phyloP scores from a whole-genome alignment of 1,139 yeast species.

The Diutina mesorugosa region DNA sequence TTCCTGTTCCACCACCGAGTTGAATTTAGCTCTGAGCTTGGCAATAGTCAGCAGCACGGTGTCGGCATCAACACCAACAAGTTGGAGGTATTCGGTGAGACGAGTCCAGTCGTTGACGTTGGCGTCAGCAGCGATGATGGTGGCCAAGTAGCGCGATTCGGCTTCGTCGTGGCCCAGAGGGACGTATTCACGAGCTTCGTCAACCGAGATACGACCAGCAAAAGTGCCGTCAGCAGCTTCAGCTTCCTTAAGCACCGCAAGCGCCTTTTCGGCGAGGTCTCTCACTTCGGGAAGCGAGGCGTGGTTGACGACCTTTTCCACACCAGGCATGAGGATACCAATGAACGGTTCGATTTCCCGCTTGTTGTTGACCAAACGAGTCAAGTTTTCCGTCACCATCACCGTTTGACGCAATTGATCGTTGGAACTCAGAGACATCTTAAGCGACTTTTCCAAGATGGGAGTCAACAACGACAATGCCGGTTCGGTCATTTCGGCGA shows the following conservation, averaged over 20 bases:
- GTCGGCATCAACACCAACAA: conserved; percentile 23
- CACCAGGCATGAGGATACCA: conserved; percentile 81
- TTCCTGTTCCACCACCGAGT: conserved; percentile 41
- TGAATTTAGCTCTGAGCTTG: conserved; percentile 39
- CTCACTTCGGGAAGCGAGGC: conserved; percentile 97
- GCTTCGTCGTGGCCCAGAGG: conserved; percentile 20
- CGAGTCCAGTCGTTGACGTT: conserved; percentile 88
- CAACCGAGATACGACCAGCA: conserved; percentile 58
- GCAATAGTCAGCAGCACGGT: conserved; percentile 24
- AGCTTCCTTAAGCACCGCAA: conserved; percentile 70
- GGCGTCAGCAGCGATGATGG: conserved; percentile 56
- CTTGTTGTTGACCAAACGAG: conserved; percentile 89
- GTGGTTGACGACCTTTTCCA: conserved; percentile 73
- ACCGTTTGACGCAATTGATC: conserved; percentile 96
- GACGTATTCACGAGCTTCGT: conserved; percentile 39
- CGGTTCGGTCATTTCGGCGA: conserved; percentile 97
- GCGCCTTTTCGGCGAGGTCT: conserved; percentile 81
- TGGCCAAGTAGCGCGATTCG: conserved; percentile 37
- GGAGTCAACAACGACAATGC: conserved; percentile 86
- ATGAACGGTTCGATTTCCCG: conserved; percentile 81
- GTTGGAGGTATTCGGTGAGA: conserved; percentile 41
- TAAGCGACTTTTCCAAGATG: conserved; percentile 80
- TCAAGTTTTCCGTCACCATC: conserved; percentile 88
- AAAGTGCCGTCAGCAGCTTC: conserved; percentile 55
- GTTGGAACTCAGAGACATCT: conserved; percentile 80